Percentiles rank a stretch among this genome's conserved stretches.
phyloP scores from a whole-genome alignment of 352 stramenopile genomes.

The Saprolegnia parasitica region DNA sequence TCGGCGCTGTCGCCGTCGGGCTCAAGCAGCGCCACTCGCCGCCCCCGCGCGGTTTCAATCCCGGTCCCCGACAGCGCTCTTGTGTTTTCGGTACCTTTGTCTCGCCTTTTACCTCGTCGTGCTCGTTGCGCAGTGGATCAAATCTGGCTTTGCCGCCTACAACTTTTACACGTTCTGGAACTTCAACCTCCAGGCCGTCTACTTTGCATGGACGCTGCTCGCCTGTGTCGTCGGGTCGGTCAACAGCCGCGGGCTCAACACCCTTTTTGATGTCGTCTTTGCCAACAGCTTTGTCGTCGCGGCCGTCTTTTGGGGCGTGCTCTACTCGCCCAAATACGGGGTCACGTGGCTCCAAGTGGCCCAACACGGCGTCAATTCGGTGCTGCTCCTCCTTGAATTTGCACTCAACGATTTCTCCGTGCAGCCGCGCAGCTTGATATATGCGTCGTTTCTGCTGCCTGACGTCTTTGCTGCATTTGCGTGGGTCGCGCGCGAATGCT shows the following conservation, averaged over 20 bases:
- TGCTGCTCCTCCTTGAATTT: background rate
- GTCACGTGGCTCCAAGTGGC: background rate
- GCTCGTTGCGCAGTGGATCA: background rate
- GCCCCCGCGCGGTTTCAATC: background rate
- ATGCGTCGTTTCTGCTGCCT: background rate
- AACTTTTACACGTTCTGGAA: slow-evolving; percentile 13
- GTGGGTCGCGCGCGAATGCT: background rate
- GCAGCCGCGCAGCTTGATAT: background rate
- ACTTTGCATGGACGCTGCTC: slow-evolving; percentile 1
- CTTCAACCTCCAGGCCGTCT: slow-evolving; percentile 1
- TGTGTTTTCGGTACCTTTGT: background rate
- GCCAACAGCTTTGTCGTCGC: background rate
- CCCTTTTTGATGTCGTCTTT: background rate
- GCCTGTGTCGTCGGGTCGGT: background rate
- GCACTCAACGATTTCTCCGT: background rate
- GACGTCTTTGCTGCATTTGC: slow-evolving; percentile 2
- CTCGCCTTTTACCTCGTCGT: slow-evolving; percentile 6
- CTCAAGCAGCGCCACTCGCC: background rate
- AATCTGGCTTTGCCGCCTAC: slow-evolving; percentile 1
- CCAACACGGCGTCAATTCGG: background rate
- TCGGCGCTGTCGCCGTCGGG: background rate
- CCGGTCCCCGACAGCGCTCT: background rate
- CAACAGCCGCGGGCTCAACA: background rate
- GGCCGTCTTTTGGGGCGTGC: background rate
- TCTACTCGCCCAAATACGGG: background rate